Conservation (phyloP, 345 rosid genomes). For the Cardamine chenopodiifolia region DNA sequence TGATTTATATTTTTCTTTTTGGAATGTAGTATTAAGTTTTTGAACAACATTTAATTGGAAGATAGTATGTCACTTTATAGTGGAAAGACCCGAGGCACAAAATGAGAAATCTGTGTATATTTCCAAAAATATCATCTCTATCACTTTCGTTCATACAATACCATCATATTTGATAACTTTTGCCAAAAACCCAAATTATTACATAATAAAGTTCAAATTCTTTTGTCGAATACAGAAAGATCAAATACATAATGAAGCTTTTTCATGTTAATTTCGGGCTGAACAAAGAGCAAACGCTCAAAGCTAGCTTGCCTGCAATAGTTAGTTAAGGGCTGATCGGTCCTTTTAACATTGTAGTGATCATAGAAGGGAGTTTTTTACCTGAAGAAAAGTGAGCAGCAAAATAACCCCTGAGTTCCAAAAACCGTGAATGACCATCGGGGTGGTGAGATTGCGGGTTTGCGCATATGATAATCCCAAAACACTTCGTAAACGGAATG, state of each 20-base stretch:
- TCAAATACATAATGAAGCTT: not conserved
- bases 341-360: not conserved
- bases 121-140: not conserved
- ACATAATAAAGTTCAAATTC: not conserved
- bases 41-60: not conserved
- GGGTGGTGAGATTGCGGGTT: constrained; percentile 82
- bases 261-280: constrained; percentile 6
- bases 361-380: constrained; percentile 29
- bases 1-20: not conserved
- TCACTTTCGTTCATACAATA: not conserved
- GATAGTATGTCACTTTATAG: not conserved
- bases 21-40: constrained; percentile 8
- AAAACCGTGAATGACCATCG: constrained; percentile 78
- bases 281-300: constrained; percentile 1
- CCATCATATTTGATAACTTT: not conserved
- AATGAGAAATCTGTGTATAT: not conserved
- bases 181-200: constrained; percentile 2
- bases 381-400: constrained; percentile 89
- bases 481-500: constrained; percentile 53
- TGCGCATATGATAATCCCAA: constrained; percentile 87
- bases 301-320: constrained; percentile 58
- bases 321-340: not conserved
- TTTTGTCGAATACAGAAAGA: constrained; percentile 1
- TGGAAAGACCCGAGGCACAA: not conserved
- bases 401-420: constrained; percentile 91